Conservation (phyloP, 2,329 filamentous ascomycete genomes). For the Monilinia aucupariae region DNA sequence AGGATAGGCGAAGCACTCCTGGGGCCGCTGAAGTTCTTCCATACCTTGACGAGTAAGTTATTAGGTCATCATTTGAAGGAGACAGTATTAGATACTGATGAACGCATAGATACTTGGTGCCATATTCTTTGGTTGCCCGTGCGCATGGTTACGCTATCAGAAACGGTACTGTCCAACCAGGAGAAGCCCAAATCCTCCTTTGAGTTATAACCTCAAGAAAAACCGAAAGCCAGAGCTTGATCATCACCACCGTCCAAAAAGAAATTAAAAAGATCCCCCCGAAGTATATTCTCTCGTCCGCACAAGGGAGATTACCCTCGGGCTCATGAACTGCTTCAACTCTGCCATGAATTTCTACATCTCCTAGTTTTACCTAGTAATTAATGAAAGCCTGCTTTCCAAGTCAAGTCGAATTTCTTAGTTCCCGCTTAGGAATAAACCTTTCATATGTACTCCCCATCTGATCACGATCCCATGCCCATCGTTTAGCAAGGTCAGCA, state of each 20-base stretch:
- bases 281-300: background rate
- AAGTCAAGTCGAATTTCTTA: slow-evolving; percentile 13
- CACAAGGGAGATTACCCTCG: background rate
- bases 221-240: background rate
- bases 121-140: slow-evolving; percentile 58
- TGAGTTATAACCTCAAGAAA: background rate
- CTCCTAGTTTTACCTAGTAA: background rate
- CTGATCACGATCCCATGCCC: slow-evolving; percentile 42
- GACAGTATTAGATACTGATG: slow-evolving; percentile 6
- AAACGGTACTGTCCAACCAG: slow-evolving; percentile 53
- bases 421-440: slow-evolving; percentile 13
- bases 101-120: slow-evolving; percentile 48
- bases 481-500: slow-evolving; percentile 39
- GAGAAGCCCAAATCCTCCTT: slow-evolving; percentile 40
- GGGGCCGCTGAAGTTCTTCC: slow-evolving; percentile 54
- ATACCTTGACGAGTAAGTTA: slow-evolving; percentile 50
- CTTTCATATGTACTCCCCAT: slow-evolving; percentile 9
- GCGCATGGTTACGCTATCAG: slow-evolving; percentile 54
- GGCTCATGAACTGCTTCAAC: background rate
- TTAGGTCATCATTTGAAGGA: background rate
- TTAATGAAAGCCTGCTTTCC: background rate
- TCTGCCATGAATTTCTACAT: background rate
- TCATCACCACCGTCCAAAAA: background rate
- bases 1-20: slow-evolving; percentile 34
- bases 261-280: too few species aligned